Evolutionary conservation across 352 stramenopile genomes (phyloP).

Genomic region (Globisporangium solare): DNA sequence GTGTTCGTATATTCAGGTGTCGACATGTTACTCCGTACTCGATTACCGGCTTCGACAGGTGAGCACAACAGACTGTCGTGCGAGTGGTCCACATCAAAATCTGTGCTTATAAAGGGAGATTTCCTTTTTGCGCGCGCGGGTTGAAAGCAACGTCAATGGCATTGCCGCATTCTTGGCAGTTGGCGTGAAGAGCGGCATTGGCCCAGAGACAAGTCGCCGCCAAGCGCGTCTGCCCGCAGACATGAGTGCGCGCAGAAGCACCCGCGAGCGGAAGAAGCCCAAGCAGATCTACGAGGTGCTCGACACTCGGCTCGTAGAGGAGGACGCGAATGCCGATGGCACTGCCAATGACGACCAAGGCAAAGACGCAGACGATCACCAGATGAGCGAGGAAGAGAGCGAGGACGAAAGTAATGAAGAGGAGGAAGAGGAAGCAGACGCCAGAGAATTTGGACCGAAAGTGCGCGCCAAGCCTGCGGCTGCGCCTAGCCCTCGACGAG

Average conservation of each 20-base stretch:
- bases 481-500: not conserved
- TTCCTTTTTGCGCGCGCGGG: conserved; percentile 24
- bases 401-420: conserved; percentile 17
- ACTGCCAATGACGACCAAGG: not conserved
- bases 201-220: too few species aligned
- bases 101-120: conserved; percentile 33
- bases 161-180: conserved; percentile 22
- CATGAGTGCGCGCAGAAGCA: conserved; percentile 49
- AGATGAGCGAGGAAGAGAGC: conserved; percentile 20
- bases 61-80: too few species aligned
- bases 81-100: not conserved
- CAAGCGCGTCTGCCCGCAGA: not conserved
- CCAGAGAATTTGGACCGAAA: conserved; percentile 16
- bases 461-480: not conserved
- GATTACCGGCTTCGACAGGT: too few species aligned
- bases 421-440: conserved; percentile 20
- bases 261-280: conserved; percentile 56
- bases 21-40: too few species aligned
- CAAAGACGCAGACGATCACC: conserved; percentile 16
- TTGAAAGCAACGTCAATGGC: conserved; percentile 1
- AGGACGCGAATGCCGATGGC: not conserved
- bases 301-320: conserved; percentile 26
- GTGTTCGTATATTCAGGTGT: conserved; percentile 7
- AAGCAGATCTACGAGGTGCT: conserved; percentile 70
- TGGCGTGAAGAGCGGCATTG: not conserved